Base-by-base conservation (phyloP, 2,329 filamentous ascomycete genomes). In the Fulvia fulva region DNA sequence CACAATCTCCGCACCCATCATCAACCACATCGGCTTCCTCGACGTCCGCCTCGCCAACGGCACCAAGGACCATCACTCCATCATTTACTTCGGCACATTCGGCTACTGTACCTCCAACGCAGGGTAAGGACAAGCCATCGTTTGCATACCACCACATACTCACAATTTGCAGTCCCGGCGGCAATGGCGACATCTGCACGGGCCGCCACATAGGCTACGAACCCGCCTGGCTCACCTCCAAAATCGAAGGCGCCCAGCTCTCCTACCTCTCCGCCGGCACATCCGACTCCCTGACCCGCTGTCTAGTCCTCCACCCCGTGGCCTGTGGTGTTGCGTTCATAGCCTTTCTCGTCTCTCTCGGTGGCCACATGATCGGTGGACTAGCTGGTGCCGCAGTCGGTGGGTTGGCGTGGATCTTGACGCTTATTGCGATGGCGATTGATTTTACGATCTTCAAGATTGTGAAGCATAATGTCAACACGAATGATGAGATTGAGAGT, bases 231-330 rank as follows among this genome's bases (percentile, higher is more conserved):
- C 71, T 82, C 60, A 73, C 86, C 55, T 64, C 66, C 57, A 47
- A 58, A 14, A 62, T 76, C 49, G 74, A 78, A 56, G 66, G 68
- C 51, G 73, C 71, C 49, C 57, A 72, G 37, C 80, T 81, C 70
- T 77, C 76, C 61, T 64, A 71, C 51, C 74, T 76, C 57, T 73
- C 78, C 21, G 71, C 73, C 57, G 71, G 75, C 60, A 79, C 81
- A 26, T 59, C 55, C 12, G 62, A 63, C 30, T 50, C 53, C 12
- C 46, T 64, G 22, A 64, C 62, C 3, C 50, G 62, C 12, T 52
- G 52, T 5, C 43, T 87, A 82, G 72, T 87, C 53, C 77, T 87
- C 58, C 84, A 87, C 74, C 83, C 85, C 26, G 74, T 87, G 66
- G 82, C 78, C n/a, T 77, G 78, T 59, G 83, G 75, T 56, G 70